Evolutionary conservation across 768 basidiomycete genomes (phyloP), one percentile per base, ranked within the genome.

Genomic region (Kwoniella pini): DNA sequence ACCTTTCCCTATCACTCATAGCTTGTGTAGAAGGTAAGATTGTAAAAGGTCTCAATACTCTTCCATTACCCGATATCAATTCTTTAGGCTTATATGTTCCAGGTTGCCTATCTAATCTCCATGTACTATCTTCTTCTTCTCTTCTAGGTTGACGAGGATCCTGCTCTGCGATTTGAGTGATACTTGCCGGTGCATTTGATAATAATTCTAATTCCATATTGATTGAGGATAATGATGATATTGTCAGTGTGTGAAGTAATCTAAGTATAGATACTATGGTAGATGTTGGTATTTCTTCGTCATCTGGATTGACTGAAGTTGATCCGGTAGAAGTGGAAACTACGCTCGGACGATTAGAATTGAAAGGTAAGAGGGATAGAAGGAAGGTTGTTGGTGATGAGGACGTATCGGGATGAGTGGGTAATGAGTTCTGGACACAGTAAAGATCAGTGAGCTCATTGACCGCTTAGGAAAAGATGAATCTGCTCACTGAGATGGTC

Each of bases 1-100:
- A 73, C 24, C 86, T 84, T 40, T 86, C 82, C 59, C 94, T 86
- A 67, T 94, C 84, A n/a, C 69, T 71, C 33, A 74, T 55, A 40
- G 19, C 82, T 76, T 42, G 82, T 30, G 84, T 83, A 2, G 88
- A 84, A 0, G 94, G 91, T 13, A 98, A 82, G 60, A 99, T 92
- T 0, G 90, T 94, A 77, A 99, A 98, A 15, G 95, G 91, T 33
- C 88, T 85, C 56, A 96, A 81, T 52, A 93, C 93, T 82, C 86
- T 91, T 39, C 93, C 92, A 49, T 80, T 81, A 3, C 85, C 77
- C 72, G 93, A 89, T 57, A 96, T 72, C 26, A 97, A 76, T 5
- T 74, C 69, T 21, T 64, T 40, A 1, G 72, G 71, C 45, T 60
- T 67, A 21, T 65, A 88, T 54, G 43, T 62, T 55, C 52, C 75